phyloP scores from a whole-genome alignment of 306 rosid species.

The Sesbania bispinosa region DNA sequence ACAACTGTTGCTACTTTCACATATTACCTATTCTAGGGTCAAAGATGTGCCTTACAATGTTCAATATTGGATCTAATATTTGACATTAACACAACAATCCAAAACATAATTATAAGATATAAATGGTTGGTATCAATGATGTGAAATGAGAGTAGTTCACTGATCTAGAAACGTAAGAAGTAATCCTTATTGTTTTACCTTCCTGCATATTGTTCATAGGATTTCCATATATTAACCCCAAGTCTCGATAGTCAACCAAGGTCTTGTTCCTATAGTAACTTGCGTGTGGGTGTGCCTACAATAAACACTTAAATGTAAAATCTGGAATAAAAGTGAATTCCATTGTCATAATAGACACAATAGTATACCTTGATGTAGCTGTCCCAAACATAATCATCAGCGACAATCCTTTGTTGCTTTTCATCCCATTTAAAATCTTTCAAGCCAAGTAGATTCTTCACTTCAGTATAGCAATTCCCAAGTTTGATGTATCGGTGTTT shows the following conservation, averaged over 20 bases:
- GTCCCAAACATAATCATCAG: conserved; percentile 46
- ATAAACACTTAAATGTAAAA: conserved; percentile 27
- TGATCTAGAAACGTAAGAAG: conserved; percentile 14
- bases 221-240: conserved; percentile 43
- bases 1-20: not conserved
- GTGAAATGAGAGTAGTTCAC: conserved; percentile 10
- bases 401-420: conserved; percentile 45
- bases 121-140: not conserved
- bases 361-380: conserved; percentile 41
- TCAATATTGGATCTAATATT: not conserved
- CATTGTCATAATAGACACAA: not conserved
- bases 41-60: not conserved
- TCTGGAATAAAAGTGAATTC: not conserved
- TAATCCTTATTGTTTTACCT: conserved; percentile 29
- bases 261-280: conserved; percentile 40
- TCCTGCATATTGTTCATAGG: conserved; percentile 31
- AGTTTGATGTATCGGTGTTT: conserved; percentile 40
- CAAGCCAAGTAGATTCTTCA: conserved; percentile 38
- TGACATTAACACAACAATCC: not conserved
- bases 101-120: not conserved
- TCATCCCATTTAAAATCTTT: conserved; percentile 53
- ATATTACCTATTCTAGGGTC: not conserved
- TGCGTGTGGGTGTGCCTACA: conserved; percentile 53
- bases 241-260: conserved; percentile 41
- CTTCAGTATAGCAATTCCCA: conserved; percentile 35